Evolutionary conservation across 106 monocot species (phyloP).

Genomic region (Alisma plantagoaquatica): DNA sequence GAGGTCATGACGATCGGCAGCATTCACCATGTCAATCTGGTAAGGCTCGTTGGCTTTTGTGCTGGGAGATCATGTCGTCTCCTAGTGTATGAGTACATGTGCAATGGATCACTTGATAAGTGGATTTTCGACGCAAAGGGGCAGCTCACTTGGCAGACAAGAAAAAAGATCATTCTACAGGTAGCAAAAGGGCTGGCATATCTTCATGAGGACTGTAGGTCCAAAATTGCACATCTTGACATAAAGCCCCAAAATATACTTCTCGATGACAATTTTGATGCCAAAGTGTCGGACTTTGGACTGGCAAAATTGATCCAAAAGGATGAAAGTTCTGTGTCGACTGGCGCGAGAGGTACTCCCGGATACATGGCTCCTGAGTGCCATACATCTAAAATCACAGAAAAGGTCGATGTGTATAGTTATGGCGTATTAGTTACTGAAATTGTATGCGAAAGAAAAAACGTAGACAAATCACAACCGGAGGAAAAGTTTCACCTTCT

Average conservation of each 20-base stretch:
- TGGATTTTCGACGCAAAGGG: constrained; percentile 6
- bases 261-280: constrained; percentile 6
- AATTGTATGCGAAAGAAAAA: constrained; percentile 4
- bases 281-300: constrained; percentile 23
- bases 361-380: constrained; percentile 16
- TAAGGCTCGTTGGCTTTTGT: constrained; percentile 25
- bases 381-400: constrained; percentile 10
- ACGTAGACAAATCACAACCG: background rate
- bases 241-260: constrained; percentile 20
- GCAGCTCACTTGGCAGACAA: constrained; percentile 4
- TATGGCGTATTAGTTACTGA: constrained; percentile 9
- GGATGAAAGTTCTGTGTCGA: constrained; percentile 4
- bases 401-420: constrained; percentile 12
- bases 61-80: constrained; percentile 14
- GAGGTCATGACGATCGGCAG: constrained; percentile 14
- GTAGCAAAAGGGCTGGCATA: constrained; percentile 8
- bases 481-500: constrained; percentile 9
- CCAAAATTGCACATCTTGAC: constrained; percentile 9
- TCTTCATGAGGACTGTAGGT: constrained; percentile 10
- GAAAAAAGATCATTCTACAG: constrained; percentile 3
- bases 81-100: constrained; percentile 28
- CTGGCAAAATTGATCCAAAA: constrained; percentile 22
- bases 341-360: constrained; percentile 10
- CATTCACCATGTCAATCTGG: constrained; percentile 35
- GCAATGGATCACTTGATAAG: constrained; percentile 22